phyloP scores from a whole-genome alignment of 1,284 basidiomycete species.

The Ganoderma lucidum region DNA sequence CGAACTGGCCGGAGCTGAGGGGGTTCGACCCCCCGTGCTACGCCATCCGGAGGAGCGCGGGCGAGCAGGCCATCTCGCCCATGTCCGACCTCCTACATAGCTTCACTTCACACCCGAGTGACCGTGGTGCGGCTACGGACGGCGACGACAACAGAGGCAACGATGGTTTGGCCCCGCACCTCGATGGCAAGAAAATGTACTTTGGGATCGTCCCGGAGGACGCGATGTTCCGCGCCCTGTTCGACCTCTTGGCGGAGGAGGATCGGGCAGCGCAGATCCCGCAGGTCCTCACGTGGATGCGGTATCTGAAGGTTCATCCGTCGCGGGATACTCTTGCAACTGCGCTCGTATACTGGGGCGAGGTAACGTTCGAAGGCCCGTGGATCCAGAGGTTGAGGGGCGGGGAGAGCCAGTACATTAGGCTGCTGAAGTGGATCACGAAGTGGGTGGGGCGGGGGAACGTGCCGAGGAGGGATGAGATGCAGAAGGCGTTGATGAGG shows the following conservation, averaged over 20 bases:
- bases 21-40: conserved; percentile 39
- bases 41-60: conserved; percentile 42
- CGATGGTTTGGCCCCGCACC: conserved; percentile 12
- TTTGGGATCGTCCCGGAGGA: conserved; percentile 58
- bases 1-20: conserved; percentile 52
- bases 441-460: conserved; percentile 68
- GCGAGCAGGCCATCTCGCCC: conserved; percentile 38
- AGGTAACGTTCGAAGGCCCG: conserved; percentile 69
- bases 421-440: conserved; percentile 66
- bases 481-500: conserved; percentile 26
- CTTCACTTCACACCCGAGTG: conserved; percentile 10
- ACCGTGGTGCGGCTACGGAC: not conserved
- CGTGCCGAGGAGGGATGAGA: conserved; percentile 56
- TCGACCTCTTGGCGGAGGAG: conserved; percentile 67
- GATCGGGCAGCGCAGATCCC: conserved; percentile 67
- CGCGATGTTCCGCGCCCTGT: conserved; percentile 65
- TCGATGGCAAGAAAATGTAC: conserved; percentile 31
- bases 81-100: conserved; percentile 39
- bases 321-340: conserved; percentile 62
- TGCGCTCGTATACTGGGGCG: conserved; percentile 75
- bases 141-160: not conserved
- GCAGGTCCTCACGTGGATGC: conserved; percentile 83
- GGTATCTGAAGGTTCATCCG: conserved; percentile 61
- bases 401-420: conserved; percentile 52
- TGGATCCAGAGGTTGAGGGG: conserved; percentile 55